Evolutionary conservation across 2,329 filamentous ascomycete genomes (phyloP).

Genomic region (Coleophoma eucalyptorum): DNA sequence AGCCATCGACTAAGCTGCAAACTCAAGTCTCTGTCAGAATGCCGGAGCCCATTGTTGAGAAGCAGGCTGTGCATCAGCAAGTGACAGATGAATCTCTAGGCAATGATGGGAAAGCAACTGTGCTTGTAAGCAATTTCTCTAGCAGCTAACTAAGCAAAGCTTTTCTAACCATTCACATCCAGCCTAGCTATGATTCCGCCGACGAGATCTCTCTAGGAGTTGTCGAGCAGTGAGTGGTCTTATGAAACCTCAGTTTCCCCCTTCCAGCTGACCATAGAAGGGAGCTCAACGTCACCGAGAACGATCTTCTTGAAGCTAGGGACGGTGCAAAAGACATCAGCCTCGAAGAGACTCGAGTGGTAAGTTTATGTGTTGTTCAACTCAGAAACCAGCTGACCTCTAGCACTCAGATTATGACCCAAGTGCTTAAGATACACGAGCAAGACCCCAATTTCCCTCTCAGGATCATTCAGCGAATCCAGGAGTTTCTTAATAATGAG

Average conservation of each 20-base stretch:
- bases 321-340: constrained; percentile 35
- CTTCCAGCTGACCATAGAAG: background rate
- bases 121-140: background rate
- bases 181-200: background rate
- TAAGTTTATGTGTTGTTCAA: constrained; percentile 14
- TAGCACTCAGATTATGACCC: constrained; percentile 26
- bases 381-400: background rate
- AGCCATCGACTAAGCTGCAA: background rate
- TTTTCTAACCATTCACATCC: background rate
- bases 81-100: background rate
- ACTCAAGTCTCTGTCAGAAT: background rate
- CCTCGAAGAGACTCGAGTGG: constrained; percentile 38
- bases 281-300: constrained; percentile 39
- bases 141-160: background rate
- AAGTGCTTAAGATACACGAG: constrained; percentile 37
- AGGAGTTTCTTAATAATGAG: constrained; percentile 38
- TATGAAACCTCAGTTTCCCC: background rate
- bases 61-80: background rate
- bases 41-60: background rate
- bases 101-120: background rate
- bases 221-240: background rate
- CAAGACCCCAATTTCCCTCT: constrained; percentile 44
- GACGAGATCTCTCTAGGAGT: background rate
- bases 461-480: constrained; percentile 34
- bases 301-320: constrained; percentile 41